Percentiles rank a stretch among this genome's conserved stretches.
These are phyloP conservation scores for Fusarium citri DNA, from an alignment of 2,329 filamentous ascomycete genomes.

Conservation along the genomic window DNA sequence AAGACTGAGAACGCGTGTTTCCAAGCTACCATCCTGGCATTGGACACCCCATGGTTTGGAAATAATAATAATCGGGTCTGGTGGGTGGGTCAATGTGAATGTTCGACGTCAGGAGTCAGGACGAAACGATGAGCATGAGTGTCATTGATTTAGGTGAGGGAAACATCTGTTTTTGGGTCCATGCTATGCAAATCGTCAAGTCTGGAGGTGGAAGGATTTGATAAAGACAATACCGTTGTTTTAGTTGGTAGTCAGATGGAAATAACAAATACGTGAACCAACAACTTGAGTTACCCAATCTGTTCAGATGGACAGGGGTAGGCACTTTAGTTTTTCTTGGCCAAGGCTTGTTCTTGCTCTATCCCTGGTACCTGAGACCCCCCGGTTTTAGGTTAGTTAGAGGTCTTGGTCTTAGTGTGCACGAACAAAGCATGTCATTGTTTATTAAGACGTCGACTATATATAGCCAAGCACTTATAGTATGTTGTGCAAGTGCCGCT, in stretches of 20 bases:
- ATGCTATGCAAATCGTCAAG: background rate
- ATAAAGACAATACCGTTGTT: background rate
- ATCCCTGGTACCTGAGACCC: slow-evolving; percentile 13
- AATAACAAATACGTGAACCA: slow-evolving; percentile 2
- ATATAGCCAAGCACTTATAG: background rate
- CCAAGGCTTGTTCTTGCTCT: slow-evolving; percentile 23
- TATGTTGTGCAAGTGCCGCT: background rate
- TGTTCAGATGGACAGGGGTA: background rate
- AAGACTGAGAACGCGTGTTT: slow-evolving; percentile 30
- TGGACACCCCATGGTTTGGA: slow-evolving; percentile 24
- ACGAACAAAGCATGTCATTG: background rate
- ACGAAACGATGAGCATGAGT: slow-evolving; percentile 2
- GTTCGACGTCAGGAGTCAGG: slow-evolving; percentile 1
- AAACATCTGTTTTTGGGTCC: background rate
- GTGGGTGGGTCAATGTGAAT: slow-evolving; percentile 17
- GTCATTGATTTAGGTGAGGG: background rate
- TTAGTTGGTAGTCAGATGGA: background rate
- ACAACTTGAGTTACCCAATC: background rate
- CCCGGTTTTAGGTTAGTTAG: slow-evolving; percentile 21
- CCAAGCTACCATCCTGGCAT: slow-evolving; percentile 11
- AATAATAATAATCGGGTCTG: slow-evolving; percentile 40
- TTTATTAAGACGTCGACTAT: background rate
- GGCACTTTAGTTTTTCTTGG: slow-evolving; percentile 23
- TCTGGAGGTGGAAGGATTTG: no score
- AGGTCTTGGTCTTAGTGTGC: slow-evolving; percentile 8